Percentiles rank a stretch among this genome's conserved stretches.
phyloP scores from a whole-genome alignment of 345 rosid genomes.

The Physaria fendleri region DNA sequence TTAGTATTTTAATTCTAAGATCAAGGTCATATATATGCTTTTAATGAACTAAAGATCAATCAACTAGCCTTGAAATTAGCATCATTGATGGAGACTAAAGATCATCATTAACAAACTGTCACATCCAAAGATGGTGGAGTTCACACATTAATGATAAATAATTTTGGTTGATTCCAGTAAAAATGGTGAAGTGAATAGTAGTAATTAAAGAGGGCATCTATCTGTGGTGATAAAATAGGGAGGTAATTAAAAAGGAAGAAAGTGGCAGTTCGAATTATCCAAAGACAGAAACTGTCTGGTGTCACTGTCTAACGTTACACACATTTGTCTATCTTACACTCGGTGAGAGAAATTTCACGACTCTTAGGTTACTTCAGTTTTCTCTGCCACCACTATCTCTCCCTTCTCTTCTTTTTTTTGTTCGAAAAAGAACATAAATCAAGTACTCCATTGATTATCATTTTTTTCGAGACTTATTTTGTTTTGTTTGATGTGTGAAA shows the following conservation, averaged over 20 bases:
- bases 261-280: constrained; percentile 36
- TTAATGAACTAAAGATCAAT: background rate
- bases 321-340: constrained; percentile 27
- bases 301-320: constrained; percentile 34
- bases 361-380: constrained; percentile 33
- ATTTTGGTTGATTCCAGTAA: background rate
- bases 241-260: constrained; percentile 24
- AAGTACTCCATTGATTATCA: no score
- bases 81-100: background rate
- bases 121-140: background rate
- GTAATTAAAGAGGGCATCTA: background rate
- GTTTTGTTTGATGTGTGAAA: no score
- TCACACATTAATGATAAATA: constrained; percentile 1
- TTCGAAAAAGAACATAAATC: no score
- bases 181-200: background rate
- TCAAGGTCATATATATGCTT: background rate
- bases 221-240: constrained; percentile 17
- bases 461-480: no score
- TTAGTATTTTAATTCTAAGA: background rate
- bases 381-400: constrained; percentile 9
- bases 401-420: background rate
- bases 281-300: constrained; percentile 30
- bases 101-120: background rate
- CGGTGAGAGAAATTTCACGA: constrained; percentile 32
- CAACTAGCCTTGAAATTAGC: background rate